Base-by-base conservation (phyloP, 2,329 filamentous ascomycete species). In the Exophiala oligosperma region DNA sequence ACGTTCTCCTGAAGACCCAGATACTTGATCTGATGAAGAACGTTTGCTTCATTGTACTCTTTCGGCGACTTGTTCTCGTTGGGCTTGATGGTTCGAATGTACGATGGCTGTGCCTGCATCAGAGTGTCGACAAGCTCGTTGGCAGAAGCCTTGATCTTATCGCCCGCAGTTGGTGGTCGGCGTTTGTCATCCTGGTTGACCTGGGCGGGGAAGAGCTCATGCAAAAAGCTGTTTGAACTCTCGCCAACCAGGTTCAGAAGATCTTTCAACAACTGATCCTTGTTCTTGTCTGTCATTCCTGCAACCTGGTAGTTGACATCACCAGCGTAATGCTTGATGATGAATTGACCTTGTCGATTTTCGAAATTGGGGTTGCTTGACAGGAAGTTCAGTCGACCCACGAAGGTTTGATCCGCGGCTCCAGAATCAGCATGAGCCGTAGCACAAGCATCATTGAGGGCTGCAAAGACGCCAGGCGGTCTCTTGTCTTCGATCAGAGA, bases 1-100 rank as follows among this genome's bases (percentile, higher is more conserved):
- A 99, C 94, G 81, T 99, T 99, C 76, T 99, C 94, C 73, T 97
- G 93, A n/a, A 99, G 80, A 85, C 94, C 94, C 12, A 99, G 88
- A 69, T 99, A 99, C 72, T 99, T 97, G 82, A 97, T 91, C 73
- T 99, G 94, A 81, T 99, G 94, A 68, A 97, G 81, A 21, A 99
- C 94, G 67, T 97, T 97, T 29, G 87, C 86, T 21, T 84, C 83
- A 67, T 96, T 97, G 74, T 96, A 99, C 72, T 99, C 94, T 9
- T 86, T 87, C 0, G 92, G 89, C 2, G 92, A 96, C 75, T 97
- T 99, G 79, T 97, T 97, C 76, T 99, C 94, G 78, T 99, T 99
- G 1, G 94, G 94, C 76, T 99, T 99, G 78, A 99, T 97, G 0
- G 94, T 99, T 72, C 94, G 91, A 68, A 99, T 99, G 71, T 99